Base-by-base conservation (phyloP, 495 filamentous ascomycete species). In the Penicillium desertorum region DNA sequence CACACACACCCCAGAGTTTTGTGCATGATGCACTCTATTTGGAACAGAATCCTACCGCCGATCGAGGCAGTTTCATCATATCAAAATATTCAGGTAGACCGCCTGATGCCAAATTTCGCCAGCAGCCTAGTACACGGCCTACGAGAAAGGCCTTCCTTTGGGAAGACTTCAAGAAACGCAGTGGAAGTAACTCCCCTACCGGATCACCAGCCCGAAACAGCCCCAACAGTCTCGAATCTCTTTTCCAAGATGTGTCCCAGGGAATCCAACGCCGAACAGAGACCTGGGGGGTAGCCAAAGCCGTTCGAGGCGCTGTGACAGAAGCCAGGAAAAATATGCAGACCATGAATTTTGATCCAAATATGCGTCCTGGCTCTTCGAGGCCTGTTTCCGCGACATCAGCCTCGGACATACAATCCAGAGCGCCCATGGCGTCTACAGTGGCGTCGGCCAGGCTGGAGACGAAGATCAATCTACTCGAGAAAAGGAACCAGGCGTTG, bases 11-110 rank as follows among this genome's bases (percentile, higher is more conserved):
- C 16, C 79, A 86, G 61, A 90, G 85, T 2, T 90, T 97, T 59
- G 86, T 96, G 22, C 79, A 88, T 43, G 94, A 98, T 72, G 94
- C 90, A n/a, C 69, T 96, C 8, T 95, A 91, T 64, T 77, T 98
- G 17, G 81, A 86, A 48, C 79, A 87, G 34, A 90, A 96, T 62
- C 81, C 89, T n/a, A 83, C 84, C 32, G 69, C 83, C 14, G 79
- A 86, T 30, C 86, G 91, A 53, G 92, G 90, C 17, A 76, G 78
- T 34, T 80, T 86, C 41, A 77, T 98, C 37, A 90, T 98, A 50
- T 76, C 79, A 12, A 95, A 95, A 59, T 95, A 97, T 70, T 91
- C 89, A 2, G 86, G 85, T 4, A 88, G 80, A 49, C 66, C 80
- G 14, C 88, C 89, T 1, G 70, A 78, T 34, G 54, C 63, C 0